phyloP scores from a whole-genome alignment of 2,329 filamentous ascomycete species.

The Trematosphaeria pertusa region DNA sequence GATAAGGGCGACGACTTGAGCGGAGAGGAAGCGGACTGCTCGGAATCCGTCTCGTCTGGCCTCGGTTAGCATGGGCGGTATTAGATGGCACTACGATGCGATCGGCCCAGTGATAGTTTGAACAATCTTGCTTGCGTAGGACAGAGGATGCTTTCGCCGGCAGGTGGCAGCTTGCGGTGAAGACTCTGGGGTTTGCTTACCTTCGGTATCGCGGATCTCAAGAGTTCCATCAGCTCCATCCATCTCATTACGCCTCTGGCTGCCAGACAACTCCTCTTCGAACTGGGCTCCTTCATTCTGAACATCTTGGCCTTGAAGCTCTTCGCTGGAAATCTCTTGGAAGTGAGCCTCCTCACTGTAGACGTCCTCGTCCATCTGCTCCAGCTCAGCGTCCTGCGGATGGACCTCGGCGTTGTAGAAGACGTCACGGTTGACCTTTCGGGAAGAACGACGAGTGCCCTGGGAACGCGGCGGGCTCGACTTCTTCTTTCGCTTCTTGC shows the following conservation, averaged over 20 bases:
- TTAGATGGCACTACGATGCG: no score
- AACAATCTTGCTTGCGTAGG: not conserved
- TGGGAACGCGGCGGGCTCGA: not conserved
- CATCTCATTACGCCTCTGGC: constrained; percentile 1
- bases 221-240: not conserved
- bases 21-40: no score
- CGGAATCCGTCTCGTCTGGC: no score
- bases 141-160: not conserved
- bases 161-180: not conserved
- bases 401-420: constrained; percentile 37
- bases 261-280: constrained; percentile 4
- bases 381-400: constrained; percentile 34
- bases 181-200: not conserved
- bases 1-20: no score
- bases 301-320: no score
- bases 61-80: no score
- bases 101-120: no score
- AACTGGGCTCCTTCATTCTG: no score
- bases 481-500: constrained; percentile 19
- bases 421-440: constrained; percentile 22
- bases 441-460: constrained; percentile 32
- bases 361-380: no score
- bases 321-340: no score
- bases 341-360: no score
- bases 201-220: not conserved